Conservation (phyloP, 2,329 filamentous ascomycete species). For the Botrytis aclada region DNA sequence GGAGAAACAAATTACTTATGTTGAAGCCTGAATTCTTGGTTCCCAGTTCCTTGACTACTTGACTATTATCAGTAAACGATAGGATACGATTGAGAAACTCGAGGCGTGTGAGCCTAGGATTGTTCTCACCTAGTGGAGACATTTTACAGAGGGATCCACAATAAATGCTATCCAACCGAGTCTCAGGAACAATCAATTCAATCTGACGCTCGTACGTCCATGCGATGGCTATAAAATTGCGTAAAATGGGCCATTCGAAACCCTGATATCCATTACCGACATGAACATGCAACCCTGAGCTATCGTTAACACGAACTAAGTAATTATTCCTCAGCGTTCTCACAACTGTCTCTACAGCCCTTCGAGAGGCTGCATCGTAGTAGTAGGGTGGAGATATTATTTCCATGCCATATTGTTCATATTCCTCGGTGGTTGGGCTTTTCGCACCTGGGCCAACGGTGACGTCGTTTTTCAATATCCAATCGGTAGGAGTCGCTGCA, state of each 20-base stretch:
- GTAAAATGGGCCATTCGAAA: constrained; percentile 30
- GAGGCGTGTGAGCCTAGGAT: not conserved
- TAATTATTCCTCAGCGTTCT: constrained; percentile 21
- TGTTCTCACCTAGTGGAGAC: fast-evolving
- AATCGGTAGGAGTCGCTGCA: not conserved
- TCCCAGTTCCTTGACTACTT: not conserved
- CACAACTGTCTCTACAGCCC: constrained; percentile 17
- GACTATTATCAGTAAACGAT: not conserved
- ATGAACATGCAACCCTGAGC: constrained; percentile 37
- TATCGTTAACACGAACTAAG: constrained; percentile 28
- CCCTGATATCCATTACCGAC: constrained; percentile 32
- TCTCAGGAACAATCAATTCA: not conserved
- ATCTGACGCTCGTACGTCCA: constrained; percentile 34
- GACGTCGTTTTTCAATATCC: not conserved
- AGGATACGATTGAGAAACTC: constrained; percentile 1
- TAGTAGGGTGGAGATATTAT: not conserved
- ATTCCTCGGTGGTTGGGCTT: not conserved
- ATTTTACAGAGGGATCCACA: not conserved
- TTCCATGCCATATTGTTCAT: constrained; percentile 1
- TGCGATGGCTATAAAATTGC: constrained; percentile 34
- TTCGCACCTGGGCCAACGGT: not conserved
- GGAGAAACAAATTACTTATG: not conserved
- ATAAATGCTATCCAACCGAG: not conserved
- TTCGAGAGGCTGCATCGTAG: not conserved
- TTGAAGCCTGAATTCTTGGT: not conserved